These are phyloP conservation scores for Macrocybe gigantea DNA, from an alignment of 768 basidiomycete species.

Conservation along the genomic window DNA sequence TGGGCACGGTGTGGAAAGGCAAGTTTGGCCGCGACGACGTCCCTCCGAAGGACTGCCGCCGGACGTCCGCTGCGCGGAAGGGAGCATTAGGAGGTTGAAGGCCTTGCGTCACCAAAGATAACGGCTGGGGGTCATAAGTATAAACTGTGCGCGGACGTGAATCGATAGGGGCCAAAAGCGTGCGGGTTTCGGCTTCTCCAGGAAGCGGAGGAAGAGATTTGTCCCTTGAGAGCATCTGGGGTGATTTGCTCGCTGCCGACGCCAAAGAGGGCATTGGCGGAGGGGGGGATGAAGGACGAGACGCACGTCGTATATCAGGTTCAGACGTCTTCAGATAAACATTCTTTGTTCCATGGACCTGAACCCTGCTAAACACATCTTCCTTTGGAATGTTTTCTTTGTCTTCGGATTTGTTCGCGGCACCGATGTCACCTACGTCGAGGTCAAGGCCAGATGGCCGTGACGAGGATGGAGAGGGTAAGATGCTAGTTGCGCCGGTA, in stretches of 20 bases:
- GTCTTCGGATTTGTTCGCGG: slow-evolving; percentile 38
- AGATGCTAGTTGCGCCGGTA: slow-evolving; percentile 67
- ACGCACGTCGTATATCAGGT: slow-evolving; percentile 47
- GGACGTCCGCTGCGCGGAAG: slow-evolving; percentile 49
- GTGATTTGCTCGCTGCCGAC: slow-evolving; percentile 8
- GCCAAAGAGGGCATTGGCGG: slow-evolving; percentile 17
- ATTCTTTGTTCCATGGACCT: slow-evolving; percentile 17
- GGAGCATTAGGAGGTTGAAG: slow-evolving; percentile 60
- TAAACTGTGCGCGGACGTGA: slow-evolving; percentile 62
- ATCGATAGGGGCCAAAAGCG: slow-evolving; percentile 28
- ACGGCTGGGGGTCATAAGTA: slow-evolving; percentile 49
- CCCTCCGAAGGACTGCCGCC: slow-evolving; percentile 78
- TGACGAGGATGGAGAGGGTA: slow-evolving; percentile 74
- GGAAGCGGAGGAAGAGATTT: slow-evolving; percentile 80
- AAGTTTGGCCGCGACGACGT: slow-evolving; percentile 51
- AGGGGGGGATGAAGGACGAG: slow-evolving; percentile 25
- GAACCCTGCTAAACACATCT: too few relatives aligned
- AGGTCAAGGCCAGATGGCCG: slow-evolving; percentile 55
- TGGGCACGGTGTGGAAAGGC: slow-evolving; percentile 45
- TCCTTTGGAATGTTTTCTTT: slow-evolving; percentile 24
- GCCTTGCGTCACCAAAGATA: slow-evolving; percentile 41
- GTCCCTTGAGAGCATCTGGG: slow-evolving; percentile 37
- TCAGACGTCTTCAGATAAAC: slow-evolving; percentile 56
- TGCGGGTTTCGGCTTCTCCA: slow-evolving; percentile 35
- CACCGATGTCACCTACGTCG: slow-evolving; percentile 39